Percentiles rank a stretch among this genome's conserved stretches.
These are phyloP conservation scores for Raphanus sativus DNA, from an alignment of 345 rosid species.

Conservation along the genomic window DNA sequence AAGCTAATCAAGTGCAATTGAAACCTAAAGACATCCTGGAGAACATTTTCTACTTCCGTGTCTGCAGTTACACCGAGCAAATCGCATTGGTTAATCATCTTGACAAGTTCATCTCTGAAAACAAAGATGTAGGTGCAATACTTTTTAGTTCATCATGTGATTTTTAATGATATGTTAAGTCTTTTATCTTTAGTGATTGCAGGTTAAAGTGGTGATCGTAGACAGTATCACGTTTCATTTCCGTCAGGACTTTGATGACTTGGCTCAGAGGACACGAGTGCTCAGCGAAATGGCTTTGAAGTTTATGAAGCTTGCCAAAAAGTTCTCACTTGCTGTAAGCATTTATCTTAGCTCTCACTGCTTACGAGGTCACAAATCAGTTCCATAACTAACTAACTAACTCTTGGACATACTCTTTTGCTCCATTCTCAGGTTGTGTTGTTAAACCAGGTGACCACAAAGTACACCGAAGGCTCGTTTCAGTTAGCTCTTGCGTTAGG, in stretches of 20 bases:
- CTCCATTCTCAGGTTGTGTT: conserved; percentile 67
- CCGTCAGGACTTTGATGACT: conserved; percentile 94
- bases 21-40: conserved; percentile 66
- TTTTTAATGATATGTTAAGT: background rate
- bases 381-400: background rate
- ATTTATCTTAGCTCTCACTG: conserved; percentile 2
- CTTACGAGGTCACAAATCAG: background rate
- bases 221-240: conserved; percentile 95
- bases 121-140: conserved; percentile 60
- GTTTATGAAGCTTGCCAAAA: conserved; percentile 86
- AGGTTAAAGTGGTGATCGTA: conserved; percentile 79
- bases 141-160: background rate
- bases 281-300: conserved; percentile 82
- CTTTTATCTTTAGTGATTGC: conserved; percentile 7
- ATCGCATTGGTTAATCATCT: conserved; percentile 73
- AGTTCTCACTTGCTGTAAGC: conserved; percentile 76
- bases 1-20: conserved; percentile 47
- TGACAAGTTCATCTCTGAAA: conserved; percentile 75
- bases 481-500: conserved; percentile 89
- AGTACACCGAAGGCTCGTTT: conserved; percentile 70
- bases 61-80: conserved; percentile 89
- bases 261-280: conserved; percentile 72
- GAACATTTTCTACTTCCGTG: conserved; percentile 77
- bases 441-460: conserved; percentile 88
- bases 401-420: background rate